Evolutionary conservation across 176 grass and related monocot genomes (phyloP).

Genomic region (Rhynchospora pubera): DNA sequence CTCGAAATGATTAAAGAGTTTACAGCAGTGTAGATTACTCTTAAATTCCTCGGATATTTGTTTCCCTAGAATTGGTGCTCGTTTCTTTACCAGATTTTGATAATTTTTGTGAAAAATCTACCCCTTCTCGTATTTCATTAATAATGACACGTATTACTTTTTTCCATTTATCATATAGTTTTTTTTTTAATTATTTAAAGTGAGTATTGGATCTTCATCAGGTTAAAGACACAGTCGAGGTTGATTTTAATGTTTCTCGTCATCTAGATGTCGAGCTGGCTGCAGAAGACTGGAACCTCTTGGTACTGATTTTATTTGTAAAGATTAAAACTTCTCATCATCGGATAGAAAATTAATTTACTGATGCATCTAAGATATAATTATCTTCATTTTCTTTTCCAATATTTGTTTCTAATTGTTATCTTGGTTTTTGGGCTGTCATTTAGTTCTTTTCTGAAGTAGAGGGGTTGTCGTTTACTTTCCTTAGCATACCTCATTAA

Average conservation of each 20-base stretch:
- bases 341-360: background rate
- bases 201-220: constrained; percentile 19
- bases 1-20: no score
- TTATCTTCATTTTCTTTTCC: background rate
- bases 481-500: background rate
- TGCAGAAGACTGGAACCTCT: constrained; percentile 58
- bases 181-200: background rate
- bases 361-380: background rate
- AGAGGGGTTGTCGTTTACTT: background rate
- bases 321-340: background rate
- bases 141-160: background rate
- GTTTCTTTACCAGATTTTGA: background rate
- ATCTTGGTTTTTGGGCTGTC: background rate
- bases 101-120: background rate
- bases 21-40: no score
- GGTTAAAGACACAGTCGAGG: constrained; percentile 97
- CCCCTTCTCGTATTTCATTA: background rate
- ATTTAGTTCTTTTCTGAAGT: background rate
- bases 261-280: constrained; percentile 73
- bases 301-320: constrained; percentile 37
- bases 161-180: background rate
- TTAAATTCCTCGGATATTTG: background rate
- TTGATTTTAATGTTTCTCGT: constrained; percentile 87
- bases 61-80: background rate
- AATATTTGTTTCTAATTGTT: background rate